These are phyloP conservation scores for Penicillium parvum DNA, from an alignment of 495 filamentous ascomycete species.

Conservation along the genomic window DNA sequence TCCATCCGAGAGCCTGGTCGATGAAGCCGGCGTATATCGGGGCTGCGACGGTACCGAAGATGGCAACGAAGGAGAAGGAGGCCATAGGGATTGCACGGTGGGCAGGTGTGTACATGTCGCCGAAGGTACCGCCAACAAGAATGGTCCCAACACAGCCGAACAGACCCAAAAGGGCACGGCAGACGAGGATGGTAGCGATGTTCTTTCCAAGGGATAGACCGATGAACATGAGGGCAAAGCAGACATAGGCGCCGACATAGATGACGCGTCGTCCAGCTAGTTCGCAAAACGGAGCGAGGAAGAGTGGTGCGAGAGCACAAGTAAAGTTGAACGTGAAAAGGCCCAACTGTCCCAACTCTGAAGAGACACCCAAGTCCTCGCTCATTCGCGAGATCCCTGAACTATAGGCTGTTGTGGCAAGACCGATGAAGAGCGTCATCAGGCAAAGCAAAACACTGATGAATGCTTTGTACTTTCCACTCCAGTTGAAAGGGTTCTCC, in stretches of 20 bases:
- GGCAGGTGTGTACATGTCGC: slow-evolving; percentile 68
- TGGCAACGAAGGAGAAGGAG: slow-evolving; percentile 67
- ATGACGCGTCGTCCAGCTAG: slow-evolving; percentile 37
- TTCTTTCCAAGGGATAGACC: slow-evolving; percentile 50
- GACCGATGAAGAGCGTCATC: slow-evolving; percentile 48
- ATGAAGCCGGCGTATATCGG: slow-evolving; percentile 74
- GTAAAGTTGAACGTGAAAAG: slow-evolving; percentile 42
- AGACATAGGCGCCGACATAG: slow-evolving; percentile 36
- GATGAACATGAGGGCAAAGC: slow-evolving; percentile 41
- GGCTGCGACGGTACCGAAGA: slow-evolving; percentile 66
- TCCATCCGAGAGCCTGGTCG: slow-evolving; percentile 63
- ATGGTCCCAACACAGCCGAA: slow-evolving; percentile 76
- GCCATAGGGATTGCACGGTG: slow-evolving; percentile 79
- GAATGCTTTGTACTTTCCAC: slow-evolving; percentile 30
- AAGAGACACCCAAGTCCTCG: slow-evolving; percentile 31
- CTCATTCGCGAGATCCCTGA: slow-evolving; percentile 39
- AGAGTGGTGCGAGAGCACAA: slow-evolving; percentile 39
- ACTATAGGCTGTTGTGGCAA: slow-evolving; percentile 46
- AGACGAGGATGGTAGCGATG: slow-evolving; percentile 65
- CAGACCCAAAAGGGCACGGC: slow-evolving; percentile 66
- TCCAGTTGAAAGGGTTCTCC: slow-evolving; percentile 48
- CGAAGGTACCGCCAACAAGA: slow-evolving; percentile 69
- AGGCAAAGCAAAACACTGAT: slow-evolving; percentile 40
- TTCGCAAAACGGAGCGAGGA: slow-evolving; percentile 45
- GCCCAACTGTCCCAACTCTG: slow-evolving; percentile 36